These are phyloP conservation scores for Ormosia emarginata DNA, from an alignment of 306 rosid genomes.

Conservation along the genomic window DNA sequence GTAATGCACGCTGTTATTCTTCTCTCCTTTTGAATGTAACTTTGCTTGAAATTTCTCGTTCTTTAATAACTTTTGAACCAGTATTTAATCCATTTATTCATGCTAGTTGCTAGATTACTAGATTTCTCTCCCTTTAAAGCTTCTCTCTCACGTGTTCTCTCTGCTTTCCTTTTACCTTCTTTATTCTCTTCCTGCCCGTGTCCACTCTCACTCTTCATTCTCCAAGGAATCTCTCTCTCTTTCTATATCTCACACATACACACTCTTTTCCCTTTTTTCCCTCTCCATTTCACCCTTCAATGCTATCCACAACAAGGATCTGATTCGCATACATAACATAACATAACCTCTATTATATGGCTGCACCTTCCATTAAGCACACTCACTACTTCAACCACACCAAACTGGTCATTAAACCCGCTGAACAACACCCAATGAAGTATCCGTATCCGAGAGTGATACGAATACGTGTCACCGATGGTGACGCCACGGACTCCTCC, in stretches of 20 bases:
- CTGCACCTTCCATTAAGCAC: slow-evolving; percentile 40
- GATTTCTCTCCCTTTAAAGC: slow-evolving; percentile 48
- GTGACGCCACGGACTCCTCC: slow-evolving; percentile 87
- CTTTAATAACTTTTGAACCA: slow-evolving; percentile 39
- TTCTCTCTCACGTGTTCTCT: slow-evolving; percentile 44
- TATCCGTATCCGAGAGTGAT: slow-evolving; percentile 40
- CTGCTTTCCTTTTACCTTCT: slow-evolving; percentile 32
- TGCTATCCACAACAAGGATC: slow-evolving; percentile 28
- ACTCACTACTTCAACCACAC: slow-evolving; percentile 51
- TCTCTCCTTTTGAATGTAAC: slow-evolving; percentile 24
- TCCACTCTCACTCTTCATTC: slow-evolving; percentile 14
- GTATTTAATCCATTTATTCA: slow-evolving; percentile 28
- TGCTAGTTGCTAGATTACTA: not conserved
- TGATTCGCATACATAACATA: not conserved
- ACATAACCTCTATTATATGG: not conserved
- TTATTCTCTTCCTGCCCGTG: slow-evolving; percentile 45
- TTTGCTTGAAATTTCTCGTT: slow-evolving; percentile 64
- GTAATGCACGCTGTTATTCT: slow-evolving; percentile 22
- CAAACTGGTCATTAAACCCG: slow-evolving; percentile 17
- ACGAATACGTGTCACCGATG: slow-evolving; percentile 58
- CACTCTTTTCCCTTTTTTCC: not conserved
- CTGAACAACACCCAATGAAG: not conserved
- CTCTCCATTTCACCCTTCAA: slow-evolving; percentile 32
- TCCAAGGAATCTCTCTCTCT: slow-evolving; percentile 35
- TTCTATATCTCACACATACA: not conserved